Conservation (phyloP, 140 eudicot genomes). For the Bidens hawaiensis region DNA sequence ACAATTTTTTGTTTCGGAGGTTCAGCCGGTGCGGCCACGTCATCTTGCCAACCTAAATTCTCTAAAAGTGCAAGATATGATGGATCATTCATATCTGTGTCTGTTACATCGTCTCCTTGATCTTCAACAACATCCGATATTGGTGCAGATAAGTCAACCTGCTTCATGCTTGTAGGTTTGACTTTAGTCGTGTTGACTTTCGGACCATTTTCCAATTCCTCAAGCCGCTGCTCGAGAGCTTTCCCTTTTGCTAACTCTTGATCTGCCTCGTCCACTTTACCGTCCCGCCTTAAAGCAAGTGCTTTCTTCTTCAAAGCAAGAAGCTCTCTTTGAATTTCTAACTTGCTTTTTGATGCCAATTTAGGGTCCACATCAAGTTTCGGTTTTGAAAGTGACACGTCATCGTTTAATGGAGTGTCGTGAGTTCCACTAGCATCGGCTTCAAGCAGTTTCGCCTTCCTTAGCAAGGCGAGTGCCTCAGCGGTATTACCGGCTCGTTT, state of each 20-base stretch:
- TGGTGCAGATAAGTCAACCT: slow-evolving; percentile 22
- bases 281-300: slow-evolving; percentile 78
- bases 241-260: slow-evolving; percentile 76
- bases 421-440: slow-evolving; percentile 32
- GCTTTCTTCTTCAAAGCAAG: slow-evolving; percentile 80
- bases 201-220: slow-evolving; percentile 56
- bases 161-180: slow-evolving; percentile 25
- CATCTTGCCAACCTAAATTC: slow-evolving; percentile 92
- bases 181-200: slow-evolving; percentile 18
- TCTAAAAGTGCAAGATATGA: slow-evolving; percentile 63
- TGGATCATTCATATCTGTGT: slow-evolving; percentile 85
- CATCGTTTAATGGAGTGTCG: slow-evolving; percentile 25
- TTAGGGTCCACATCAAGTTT: slow-evolving; percentile 25
- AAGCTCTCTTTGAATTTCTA: slow-evolving; percentile 72
- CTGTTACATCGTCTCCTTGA: slow-evolving; percentile 70
- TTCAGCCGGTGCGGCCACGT: slow-evolving; percentile 21
- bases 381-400: not conserved
- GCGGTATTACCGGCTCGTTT: slow-evolving; percentile 67
- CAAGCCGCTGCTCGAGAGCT: slow-evolving; percentile 81
- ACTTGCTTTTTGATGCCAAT: slow-evolving; percentile 52
- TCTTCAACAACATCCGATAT: slow-evolving; percentile 33
- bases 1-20: slow-evolving; percentile 16
- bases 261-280: slow-evolving; percentile 68
- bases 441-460: slow-evolving; percentile 67
- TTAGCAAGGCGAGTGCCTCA: slow-evolving; percentile 64